A percentile compares a stretch with the other conserved stretches of the same genome.
phyloP scores from a whole-genome alignment of 345 rosid species.

The Pseudoturritis turrita region DNA sequence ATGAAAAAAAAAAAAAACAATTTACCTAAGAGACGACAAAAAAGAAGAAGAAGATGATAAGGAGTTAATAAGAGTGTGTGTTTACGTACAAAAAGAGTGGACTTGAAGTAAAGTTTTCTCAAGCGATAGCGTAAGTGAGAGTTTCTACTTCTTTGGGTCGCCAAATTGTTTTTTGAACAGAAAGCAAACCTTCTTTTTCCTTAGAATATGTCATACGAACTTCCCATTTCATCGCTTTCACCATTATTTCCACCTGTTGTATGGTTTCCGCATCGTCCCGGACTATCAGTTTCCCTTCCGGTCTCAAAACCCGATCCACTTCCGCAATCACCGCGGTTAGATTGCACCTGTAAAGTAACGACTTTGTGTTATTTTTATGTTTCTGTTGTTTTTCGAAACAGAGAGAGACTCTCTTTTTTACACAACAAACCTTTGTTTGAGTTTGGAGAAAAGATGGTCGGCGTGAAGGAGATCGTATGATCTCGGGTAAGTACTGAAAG shows the following conservation, averaged over 20 bases:
- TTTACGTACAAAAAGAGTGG: conserved; percentile 24
- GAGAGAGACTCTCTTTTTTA: neutral
- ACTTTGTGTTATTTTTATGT: neutral
- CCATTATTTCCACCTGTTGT: conserved; percentile 52
- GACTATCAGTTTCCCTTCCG: conserved; percentile 81
- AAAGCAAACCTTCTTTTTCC: conserved; percentile 80
- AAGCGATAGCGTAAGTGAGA: conserved; percentile 55
- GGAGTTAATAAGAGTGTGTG: conserved; percentile 12
- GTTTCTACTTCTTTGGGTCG: conserved; percentile 66
- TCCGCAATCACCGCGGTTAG: conserved; percentile 69
- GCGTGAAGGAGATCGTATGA: conserved; percentile 95
- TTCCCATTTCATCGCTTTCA: conserved; percentile 72
- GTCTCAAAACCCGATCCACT: conserved; percentile 82
- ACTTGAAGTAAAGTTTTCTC: conserved; percentile 12
- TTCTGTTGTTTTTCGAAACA: neutral
- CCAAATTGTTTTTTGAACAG: conserved; percentile 80
- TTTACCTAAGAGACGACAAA: conserved; percentile 8
- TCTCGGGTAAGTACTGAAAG: conserved; percentile 97
- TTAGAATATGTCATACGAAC: conserved; percentile 71
- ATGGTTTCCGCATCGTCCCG: conserved; percentile 65
- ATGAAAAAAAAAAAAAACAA: conserved; percentile 29
- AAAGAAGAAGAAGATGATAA: neutral
- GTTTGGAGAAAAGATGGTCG: conserved; percentile 86
- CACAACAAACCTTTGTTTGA: conserved; percentile 57
- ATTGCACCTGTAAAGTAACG: conserved; percentile 52